Percentiles rank a stretch among this genome's conserved stretches.
phyloP scores from a whole-genome alignment of 2,329 filamentous ascomycete species.

The Myotisia sp. region DNA sequence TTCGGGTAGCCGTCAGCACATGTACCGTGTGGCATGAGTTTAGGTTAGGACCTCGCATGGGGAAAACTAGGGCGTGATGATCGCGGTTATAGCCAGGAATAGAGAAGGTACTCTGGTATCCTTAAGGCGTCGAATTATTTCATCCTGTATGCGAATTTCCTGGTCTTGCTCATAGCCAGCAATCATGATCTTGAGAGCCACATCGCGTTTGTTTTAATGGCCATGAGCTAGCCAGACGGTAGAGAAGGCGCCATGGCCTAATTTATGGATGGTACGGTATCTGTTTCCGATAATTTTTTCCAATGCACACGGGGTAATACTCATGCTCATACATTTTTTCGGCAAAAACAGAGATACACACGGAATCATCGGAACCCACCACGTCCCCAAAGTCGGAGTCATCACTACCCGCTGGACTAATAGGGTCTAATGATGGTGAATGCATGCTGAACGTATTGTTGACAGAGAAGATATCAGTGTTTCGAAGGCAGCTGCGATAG shows the following conservation, averaged over 20 bases:
- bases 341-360: too few species aligned
- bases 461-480: too few species aligned
- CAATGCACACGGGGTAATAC: constrained; percentile 16
- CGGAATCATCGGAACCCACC: too few species aligned
- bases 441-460: too few species aligned
- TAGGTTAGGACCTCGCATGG: constrained; percentile 15
- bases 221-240: constrained; percentile 16
- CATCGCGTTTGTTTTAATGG: constrained; percentile 5
- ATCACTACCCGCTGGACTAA: too few species aligned
- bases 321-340: too few species aligned
- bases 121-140: constrained; percentile 8
- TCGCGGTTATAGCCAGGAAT: constrained; percentile 2
- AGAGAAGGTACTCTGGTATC: constrained; percentile 9
- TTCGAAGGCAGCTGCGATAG: too few species aligned
- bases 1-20: constrained; percentile 14
- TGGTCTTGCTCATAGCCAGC: constrained; percentile 3
- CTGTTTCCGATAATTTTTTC: constrained; percentile 13
- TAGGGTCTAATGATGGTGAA: too few species aligned
- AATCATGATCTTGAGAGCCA: constrained; percentile 6
- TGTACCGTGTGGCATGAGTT: constrained; percentile 5
- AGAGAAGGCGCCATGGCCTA: constrained; percentile 17
- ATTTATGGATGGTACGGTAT: constrained; percentile 16
- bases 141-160: constrained; percentile 9
- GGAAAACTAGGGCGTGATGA: constrained; percentile 14
- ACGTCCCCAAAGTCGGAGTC: too few species aligned